Percentiles rank a stretch among this genome's conserved stretches.
phyloP scores from a whole-genome alignment of 768 basidiomycete genomes.

The Rhizopogon vulgaris region DNA sequence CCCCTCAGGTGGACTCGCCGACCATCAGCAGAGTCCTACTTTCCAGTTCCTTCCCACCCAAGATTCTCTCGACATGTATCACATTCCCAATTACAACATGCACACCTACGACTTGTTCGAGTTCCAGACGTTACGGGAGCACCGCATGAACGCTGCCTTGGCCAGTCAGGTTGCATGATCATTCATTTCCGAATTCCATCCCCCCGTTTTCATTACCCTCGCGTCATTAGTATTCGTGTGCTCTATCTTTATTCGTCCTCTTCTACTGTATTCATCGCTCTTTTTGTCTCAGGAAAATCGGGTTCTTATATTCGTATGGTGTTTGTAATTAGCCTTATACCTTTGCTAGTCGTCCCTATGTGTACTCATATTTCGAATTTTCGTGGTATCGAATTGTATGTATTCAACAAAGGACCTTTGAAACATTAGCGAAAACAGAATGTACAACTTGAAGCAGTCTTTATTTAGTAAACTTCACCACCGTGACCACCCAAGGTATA shows the following conservation, averaged over 20 bases:
- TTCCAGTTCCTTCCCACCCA: slow-evolving; percentile 17
- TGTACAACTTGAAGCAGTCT: too few species aligned
- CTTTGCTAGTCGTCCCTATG: slow-evolving; percentile 6
- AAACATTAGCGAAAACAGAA: too few species aligned
- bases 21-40: not conserved
- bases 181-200: not conserved
- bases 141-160: slow-evolving; percentile 12
- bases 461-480: too few species aligned
- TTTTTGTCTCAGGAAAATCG: not conserved
- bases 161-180: slow-evolving; percentile 17
- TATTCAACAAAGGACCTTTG: slow-evolving; percentile 1
- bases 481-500: not conserved
- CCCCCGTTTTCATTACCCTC: not conserved
- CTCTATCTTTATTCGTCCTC: slow-evolving; percentile 17
- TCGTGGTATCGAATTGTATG: slow-evolving; percentile 12
- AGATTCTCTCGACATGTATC: slow-evolving; percentile 15
- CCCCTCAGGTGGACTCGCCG: not conserved
- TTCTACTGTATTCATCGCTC: slow-evolving; percentile 16
- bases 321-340: slow-evolving; percentile 6
- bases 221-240: not conserved
- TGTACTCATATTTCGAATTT: slow-evolving; percentile 9
- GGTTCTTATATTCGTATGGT: slow-evolving; percentile 7
- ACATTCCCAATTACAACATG: slow-evolving; percentile 9
- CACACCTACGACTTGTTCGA: slow-evolving; percentile 26
- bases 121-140: slow-evolving; percentile 27